Evolutionary conservation across 441 rosid genomes (phyloP).

Genomic region (Adansonia grandidieri): DNA sequence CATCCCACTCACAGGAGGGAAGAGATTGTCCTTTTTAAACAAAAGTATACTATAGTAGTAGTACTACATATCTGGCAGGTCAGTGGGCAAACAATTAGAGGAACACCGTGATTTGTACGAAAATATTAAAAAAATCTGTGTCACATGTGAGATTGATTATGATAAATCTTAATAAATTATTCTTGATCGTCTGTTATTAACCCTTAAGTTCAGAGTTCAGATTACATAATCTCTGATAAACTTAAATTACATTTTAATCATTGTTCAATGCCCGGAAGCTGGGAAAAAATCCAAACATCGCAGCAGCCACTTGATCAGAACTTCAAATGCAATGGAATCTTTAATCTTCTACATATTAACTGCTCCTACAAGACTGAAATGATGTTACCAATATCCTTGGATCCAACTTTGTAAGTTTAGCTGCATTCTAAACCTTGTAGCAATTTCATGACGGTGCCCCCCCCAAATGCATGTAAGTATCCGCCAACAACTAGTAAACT

Average conservation of each 20-base stretch:
- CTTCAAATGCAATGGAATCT: not conserved
- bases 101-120: not conserved
- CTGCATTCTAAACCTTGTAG: not conserved
- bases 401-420: not conserved
- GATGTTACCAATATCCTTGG: not conserved
- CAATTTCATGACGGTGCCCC: not conserved
- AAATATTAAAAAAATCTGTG: conserved; percentile 6
- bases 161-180: not conserved
- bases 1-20: too few species aligned
- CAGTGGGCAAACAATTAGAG: not conserved
- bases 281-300: not conserved
- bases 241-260: not conserved
- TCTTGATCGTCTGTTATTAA: not conserved
- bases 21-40: too few species aligned
- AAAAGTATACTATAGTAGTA: too few species aligned
- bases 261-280: not conserved
- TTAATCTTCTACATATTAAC: not conserved
- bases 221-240: not conserved
- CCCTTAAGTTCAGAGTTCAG: too few species aligned
- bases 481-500: not conserved
- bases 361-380: not conserved
- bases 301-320: not conserved
- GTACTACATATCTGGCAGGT: not conserved
- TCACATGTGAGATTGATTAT: not conserved
- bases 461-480: not conserved